phyloP scores from a whole-genome alignment of 1,139 yeast species.

The Protomyces arabidopsidicola region DNA sequence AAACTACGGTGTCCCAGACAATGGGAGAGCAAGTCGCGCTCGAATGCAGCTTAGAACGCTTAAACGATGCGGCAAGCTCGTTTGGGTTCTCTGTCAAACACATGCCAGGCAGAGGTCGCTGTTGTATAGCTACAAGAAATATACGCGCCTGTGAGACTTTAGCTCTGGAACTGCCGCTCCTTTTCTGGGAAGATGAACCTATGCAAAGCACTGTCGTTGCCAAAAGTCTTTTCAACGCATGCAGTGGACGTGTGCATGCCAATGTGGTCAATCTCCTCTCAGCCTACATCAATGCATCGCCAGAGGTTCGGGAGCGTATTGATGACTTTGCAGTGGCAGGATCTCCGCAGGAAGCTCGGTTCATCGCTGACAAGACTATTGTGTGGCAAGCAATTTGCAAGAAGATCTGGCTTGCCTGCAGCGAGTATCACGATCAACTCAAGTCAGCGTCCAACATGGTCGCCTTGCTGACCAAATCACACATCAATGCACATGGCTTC shows the following conservation, averaged over 20 bases:
- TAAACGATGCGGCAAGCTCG: not conserved
- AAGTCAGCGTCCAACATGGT: not conserved
- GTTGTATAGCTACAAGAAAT: not conserved
- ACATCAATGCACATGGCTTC: conserved; percentile 20
- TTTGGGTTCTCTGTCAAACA: not conserved
- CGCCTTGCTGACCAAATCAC: conserved; percentile 13
- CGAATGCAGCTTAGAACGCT: not conserved
- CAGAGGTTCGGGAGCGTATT: not conserved
- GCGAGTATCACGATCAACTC: not conserved
- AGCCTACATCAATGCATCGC: conserved; percentile 1
- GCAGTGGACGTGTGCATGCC: conserved; percentile 1
- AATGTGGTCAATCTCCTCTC: conserved; percentile 9
- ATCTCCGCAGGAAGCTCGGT: not conserved
- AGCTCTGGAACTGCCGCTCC: conserved; percentile 11
- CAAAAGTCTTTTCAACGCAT: not conserved
- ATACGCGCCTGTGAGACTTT: not conserved
- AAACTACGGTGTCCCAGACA: no score
- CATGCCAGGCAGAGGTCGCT: not conserved
- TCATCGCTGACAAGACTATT: conserved; percentile 12
- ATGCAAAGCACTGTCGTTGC: not conserved
- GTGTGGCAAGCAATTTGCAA: conserved; percentile 2
- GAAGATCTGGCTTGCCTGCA: not conserved
- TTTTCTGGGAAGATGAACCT: conserved; percentile 8
- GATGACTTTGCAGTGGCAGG: conserved; percentile 10
- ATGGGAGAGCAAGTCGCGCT: not conserved